Evolutionary conservation across 805 yeast genomes (phyloP), one percentile per base, ranked within the genome.

Genomic region (Brettanomyces bruxellensis): DNA sequence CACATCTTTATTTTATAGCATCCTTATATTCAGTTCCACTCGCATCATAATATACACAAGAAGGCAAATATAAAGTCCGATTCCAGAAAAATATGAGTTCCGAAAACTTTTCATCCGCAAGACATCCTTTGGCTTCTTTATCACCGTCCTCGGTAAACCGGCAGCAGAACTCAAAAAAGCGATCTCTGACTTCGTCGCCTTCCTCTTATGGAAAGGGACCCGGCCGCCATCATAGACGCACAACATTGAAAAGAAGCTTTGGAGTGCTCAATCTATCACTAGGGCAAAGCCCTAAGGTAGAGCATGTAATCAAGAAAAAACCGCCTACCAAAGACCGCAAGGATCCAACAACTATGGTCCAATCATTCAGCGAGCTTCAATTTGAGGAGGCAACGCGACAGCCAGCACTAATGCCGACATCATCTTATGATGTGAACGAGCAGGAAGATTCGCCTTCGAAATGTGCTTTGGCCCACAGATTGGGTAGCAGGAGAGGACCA

Each of bases 181-280:
- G 66, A 39, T 55, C 51, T 3, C 42, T 61, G 6, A 57, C 59
- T 39, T 58, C 63, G 1, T 65, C 58, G 9, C 49, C 61, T 4
- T 59, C 62, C 4, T 45, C 18, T 18, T 18, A 18, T 18, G 18
- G 18, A 18, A 18, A 18, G 18, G 18, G 18, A 18, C 18, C 18
- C 18, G 18, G 18, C 18, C 18, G 18, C 18, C 18, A 18, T 32
- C 35, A 13, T 32, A 11, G n/a, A 11, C 35, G 35, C n/a, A 64
- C 59, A 3, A 57, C 64, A 0, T 49, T 76, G 35, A 70, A 79
- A 50, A 67, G 82, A 61, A 74, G 80, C 65, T 74, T 70, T 2
- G 80, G 79, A 2, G 60, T 75, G 8, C 55, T 77, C 50, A 76
- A 77, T 46, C 53, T 77, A 43, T 73, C 79, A 11, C 56, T 75